Evolutionary conservation across 2,329 filamentous ascomycete genomes (phyloP).

Genomic region (Aschersonia sp.): DNA sequence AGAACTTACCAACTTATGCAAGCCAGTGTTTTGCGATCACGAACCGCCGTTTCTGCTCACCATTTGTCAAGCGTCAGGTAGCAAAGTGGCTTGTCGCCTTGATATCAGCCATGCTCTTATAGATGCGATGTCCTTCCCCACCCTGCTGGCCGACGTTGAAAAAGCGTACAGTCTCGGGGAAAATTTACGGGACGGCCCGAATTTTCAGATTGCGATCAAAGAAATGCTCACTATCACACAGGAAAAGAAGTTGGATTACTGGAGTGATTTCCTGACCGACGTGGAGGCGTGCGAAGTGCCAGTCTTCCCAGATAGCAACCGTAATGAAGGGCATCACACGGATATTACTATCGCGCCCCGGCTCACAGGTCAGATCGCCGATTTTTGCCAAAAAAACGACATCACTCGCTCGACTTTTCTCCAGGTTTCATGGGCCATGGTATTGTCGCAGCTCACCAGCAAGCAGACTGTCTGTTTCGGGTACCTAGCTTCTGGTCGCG

Average conservation of each 20-base stretch:
- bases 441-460: constrained; percentile 25
- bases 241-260: neutral
- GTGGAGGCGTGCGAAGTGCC: constrained; percentile 1
- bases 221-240: neutral
- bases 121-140: constrained; percentile 14
- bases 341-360: neutral
- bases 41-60: constrained; percentile 5
- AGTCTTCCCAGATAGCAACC: neutral
- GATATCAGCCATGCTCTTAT: constrained; percentile 18
- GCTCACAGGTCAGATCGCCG: neutral
- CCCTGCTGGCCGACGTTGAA: constrained; percentile 14
- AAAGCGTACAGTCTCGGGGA: constrained; percentile 10
- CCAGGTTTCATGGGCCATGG: constrained; percentile 26
- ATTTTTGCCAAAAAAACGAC: neutral
- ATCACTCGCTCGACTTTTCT: constrained; percentile 17
- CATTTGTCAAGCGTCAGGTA: constrained; percentile 4
- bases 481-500: constrained; percentile 34
- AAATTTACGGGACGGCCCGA: neutral
- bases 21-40: constrained; percentile 1
- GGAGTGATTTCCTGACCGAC: neutral
- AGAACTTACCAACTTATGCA: neutral
- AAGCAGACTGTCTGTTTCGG: constrained; percentile 34
- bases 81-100: constrained; percentile 10
- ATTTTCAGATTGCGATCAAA: neutral
- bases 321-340: neutral